Conservation (phyloP, 257 asterid species). For the Eustoma russellianum region DNA sequence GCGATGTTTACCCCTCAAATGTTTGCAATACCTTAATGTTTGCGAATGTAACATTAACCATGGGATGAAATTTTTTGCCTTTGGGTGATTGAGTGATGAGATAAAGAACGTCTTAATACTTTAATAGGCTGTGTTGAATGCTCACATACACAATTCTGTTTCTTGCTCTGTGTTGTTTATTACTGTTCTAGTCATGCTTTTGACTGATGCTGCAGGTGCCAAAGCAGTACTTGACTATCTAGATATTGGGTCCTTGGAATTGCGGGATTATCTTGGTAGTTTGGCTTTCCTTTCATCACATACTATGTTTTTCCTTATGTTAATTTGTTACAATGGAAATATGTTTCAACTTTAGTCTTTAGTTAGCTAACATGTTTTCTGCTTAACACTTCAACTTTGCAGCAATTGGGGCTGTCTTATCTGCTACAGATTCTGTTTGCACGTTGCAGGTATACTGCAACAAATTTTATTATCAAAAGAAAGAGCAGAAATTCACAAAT, state of each 20-base stretch:
- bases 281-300: slow-evolving; percentile 4
- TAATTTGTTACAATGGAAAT: not conserved
- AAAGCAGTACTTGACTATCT: slow-evolving; percentile 34
- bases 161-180: not conserved
- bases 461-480: not conserved
- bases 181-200: slow-evolving; percentile 9
- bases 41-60: no score
- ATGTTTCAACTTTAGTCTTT: no score
- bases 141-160: no score
- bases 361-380: no score
- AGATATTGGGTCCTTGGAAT: slow-evolving; percentile 40
- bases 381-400: slow-evolving; percentile 4
- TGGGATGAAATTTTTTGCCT: no score
- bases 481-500: not conserved
- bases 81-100: no score
- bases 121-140: no score
- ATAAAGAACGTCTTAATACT: no score
- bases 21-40: no score
- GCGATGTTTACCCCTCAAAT: no score
- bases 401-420: slow-evolving; percentile 79
- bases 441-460: slow-evolving; percentile 51
- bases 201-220: slow-evolving; percentile 39
- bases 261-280: slow-evolving; percentile 75
- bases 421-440: slow-evolving; percentile 89
- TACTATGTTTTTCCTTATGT: not conserved